phyloP scores from a whole-genome alignment of 2,329 filamentous ascomycete genomes.

The Scedosporium minutisporum region DNA sequence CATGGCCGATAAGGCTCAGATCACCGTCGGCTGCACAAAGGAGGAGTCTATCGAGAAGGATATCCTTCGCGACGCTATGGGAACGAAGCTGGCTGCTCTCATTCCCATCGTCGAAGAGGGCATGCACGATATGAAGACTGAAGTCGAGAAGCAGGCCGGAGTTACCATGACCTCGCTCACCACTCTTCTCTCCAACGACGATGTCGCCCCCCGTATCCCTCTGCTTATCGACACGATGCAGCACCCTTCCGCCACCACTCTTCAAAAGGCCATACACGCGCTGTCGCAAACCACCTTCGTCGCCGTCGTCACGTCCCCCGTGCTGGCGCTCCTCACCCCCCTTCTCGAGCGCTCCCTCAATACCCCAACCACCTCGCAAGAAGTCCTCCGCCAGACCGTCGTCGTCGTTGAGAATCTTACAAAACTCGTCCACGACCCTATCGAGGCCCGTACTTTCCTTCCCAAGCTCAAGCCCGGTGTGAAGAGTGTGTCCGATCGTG shows the following conservation, averaged over 20 bases:
- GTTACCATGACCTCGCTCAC: slow-evolving; percentile 88
- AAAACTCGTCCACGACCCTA: slow-evolving; percentile 89
- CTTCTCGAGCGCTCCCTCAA: slow-evolving; percentile 91
- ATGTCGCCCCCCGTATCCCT: slow-evolving; percentile 84
- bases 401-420: slow-evolving; percentile 97
- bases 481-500: slow-evolving; percentile 75
- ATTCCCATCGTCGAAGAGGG: slow-evolving; percentile 86
- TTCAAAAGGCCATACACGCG: slow-evolving; percentile 94
- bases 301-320: slow-evolving; percentile 87
- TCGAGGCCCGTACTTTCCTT: slow-evolving; percentile 89
- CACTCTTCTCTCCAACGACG: slow-evolving; percentile 87
- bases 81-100: slow-evolving; percentile 71
- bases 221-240: slow-evolving; percentile 93
- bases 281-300: slow-evolving; percentile 98
- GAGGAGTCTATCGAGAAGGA: slow-evolving; percentile 86
- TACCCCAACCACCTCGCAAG: slow-evolving; percentile 80
- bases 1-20: slow-evolving; percentile 91
- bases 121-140: slow-evolving; percentile 93
- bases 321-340: slow-evolving; percentile 86
- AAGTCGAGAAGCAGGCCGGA: slow-evolving; percentile 81
- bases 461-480: slow-evolving; percentile 93
- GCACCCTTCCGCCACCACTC: slow-evolving; percentile 75
- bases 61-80: slow-evolving; percentile 81
- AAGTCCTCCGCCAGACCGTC: slow-evolving; percentile 89
- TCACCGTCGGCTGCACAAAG: slow-evolving; percentile 65